Evolutionary conservation across 2,329 filamentous ascomycete genomes (phyloP), one percentile per base, ranked within the genome.

Genomic region (Fusarium tupiense): DNA sequence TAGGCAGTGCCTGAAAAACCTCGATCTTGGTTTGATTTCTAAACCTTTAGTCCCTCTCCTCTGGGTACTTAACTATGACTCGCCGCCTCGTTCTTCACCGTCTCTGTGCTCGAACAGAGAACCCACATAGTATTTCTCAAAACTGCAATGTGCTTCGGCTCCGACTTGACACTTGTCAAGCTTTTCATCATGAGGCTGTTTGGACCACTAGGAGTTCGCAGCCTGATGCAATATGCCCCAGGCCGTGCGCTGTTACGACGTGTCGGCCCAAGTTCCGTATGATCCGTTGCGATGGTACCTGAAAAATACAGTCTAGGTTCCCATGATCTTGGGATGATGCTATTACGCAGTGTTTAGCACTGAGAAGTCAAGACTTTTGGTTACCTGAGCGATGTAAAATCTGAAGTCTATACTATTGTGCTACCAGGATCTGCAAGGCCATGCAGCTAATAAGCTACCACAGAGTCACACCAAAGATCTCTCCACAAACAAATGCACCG

Each of bases 191-290:
- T 52, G 43, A 63, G 59, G 58, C 59, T 57, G 49, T 24, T 50
- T 50, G 49, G 41, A 14, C 50, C 37, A 24, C 46, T 38, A 33
- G 14, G 22, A 60, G 64, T 62, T 68, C 33, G 29, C 40, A 68
- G 66, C 16, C 35, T 41, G 24, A 52, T 43, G 38, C n/a, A 58
- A 57, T 57, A 57, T 57, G 46, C 29, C 35, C 52, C 37, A 56
- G 40, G n/a, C 65, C 46, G 57, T 69, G 65, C 65, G 58, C 50
- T 69, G 44, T 29, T 62, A 40, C 40, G 52, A 52, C 22, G 8
- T 49, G 31, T 20, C 52, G 66, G 66, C 67, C 60, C 60, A 70
- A 53, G 38, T 66, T 58, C 67, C 60, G 67, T 31, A 33, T 60
- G 53, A 35, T 60, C 67, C 60, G 67, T 47, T 17, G 47, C 60